These are phyloP conservation scores for Hyphopichia wangnamkhiaoensis DNA, from an alignment of 1,139 yeast genomes.

Conservation along the genomic window DNA sequence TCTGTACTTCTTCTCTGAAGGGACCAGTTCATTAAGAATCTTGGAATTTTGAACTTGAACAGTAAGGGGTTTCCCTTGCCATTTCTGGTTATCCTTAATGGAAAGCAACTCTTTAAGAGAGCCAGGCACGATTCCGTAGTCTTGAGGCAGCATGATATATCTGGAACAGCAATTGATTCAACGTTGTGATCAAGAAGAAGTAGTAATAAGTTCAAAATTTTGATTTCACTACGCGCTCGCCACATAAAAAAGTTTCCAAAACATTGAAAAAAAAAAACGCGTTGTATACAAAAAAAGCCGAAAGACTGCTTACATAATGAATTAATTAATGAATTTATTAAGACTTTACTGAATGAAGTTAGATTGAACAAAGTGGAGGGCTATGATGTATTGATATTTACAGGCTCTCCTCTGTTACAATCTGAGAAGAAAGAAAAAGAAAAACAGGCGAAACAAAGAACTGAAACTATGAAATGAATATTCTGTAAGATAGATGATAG, in stretches of 20 bases:
- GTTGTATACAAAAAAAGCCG: too few species aligned
- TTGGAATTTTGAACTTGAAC: slow-evolving; percentile 5
- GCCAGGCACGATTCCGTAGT: slow-evolving; percentile 5
- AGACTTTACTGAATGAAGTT: too few species aligned
- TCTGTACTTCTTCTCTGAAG: slow-evolving; percentile 4
- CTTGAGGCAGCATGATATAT: slow-evolving; percentile 2
- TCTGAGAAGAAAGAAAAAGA: too few species aligned
- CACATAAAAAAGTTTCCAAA: not conserved
- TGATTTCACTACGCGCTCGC: slow-evolving; percentile 3
- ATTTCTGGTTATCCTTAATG: slow-evolving; percentile 4
- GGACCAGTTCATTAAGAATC: slow-evolving; percentile 1
- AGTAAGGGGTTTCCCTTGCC: slow-evolving; percentile 3
- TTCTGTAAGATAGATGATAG: too few species aligned
- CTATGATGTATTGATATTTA: too few species aligned
- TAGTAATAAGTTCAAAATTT: not conserved
- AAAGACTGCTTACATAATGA: too few species aligned
- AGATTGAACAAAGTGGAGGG: too few species aligned
- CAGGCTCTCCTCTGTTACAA: too few species aligned
- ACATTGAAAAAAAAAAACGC: not conserved
- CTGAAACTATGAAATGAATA: too few species aligned
- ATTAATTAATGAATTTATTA: too few species aligned
- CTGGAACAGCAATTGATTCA: not conserved
- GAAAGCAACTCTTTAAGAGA: slow-evolving; percentile 5
- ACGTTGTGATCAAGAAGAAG: not conserved
- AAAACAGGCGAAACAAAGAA: too few species aligned